Evolutionary conservation across 2,329 filamentous ascomycete species (phyloP), one percentile per base, ranked within the genome.

Genomic region (Aspergillus piperis): DNA sequence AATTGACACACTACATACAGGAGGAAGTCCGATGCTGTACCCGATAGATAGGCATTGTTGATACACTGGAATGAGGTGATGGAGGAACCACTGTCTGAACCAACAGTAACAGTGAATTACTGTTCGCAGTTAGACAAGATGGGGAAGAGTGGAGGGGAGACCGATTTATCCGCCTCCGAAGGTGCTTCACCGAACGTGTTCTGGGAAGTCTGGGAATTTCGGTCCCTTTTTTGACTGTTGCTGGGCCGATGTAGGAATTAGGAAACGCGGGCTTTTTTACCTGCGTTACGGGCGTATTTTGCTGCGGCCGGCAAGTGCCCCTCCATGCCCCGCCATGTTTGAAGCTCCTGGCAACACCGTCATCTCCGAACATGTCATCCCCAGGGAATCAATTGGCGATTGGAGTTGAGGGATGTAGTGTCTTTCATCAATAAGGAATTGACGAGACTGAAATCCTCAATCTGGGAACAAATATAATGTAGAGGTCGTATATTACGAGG

Each of bases 91-190:
- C 25, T 15, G 23, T 10, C 11, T 36, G 32, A 36, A 32, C 47
- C 47, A 30, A 19, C 25, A 30, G 30, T 50, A 30, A 19, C 25
- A 30, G 30, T 50, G 27, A 27, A 17, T 50, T 50, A 50, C 47
- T 50, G 47, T 50, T 50, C 47, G 30, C 32, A 44, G 52, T 30
- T 54, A 44, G 39, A 15, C 23, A 21, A 8, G 53, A 23, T 30
- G 52, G 10, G 38, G 30, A 21, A 11, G 17, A 36, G 41, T 30
- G 53, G 42, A 55, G 53, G 25, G 17, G 19, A 44, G 11, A 23
- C 52, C 53, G 47, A 55, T 47, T 55, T 55, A 47, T 55, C 53
- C 53, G 53, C 15, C 30, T 39, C 53, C 53, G 53, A 55, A 42
- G 17, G 39, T 10, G 39, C 53, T 47, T 55, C 53, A 55, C 53